Percentiles rank a stretch among this genome's conserved stretches.
Evolutionary conservation across 163 green algal species (phyloP).

Genomic region (Chlamydomonas reinhardtii): DNA sequence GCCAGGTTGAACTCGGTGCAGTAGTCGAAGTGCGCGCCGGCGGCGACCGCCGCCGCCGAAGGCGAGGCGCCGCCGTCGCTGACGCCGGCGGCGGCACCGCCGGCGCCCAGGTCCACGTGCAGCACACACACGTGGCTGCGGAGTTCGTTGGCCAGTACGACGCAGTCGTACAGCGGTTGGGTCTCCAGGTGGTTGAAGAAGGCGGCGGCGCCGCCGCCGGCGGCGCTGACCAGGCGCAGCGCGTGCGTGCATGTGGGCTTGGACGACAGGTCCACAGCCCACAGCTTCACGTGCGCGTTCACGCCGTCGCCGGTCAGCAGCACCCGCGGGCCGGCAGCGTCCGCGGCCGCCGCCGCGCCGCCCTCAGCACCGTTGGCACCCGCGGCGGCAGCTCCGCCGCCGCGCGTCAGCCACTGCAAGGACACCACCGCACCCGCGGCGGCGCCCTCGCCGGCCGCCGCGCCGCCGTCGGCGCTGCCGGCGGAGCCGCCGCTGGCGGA

Average conservation of each 20-base stretch:
- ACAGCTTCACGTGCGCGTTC: slow-evolving; percentile 56
- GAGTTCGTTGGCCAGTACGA: slow-evolving; percentile 55
- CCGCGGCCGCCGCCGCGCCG: not conserved
- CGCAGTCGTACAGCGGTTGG: slow-evolving; percentile 49
- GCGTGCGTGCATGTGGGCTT: slow-evolving; percentile 33
- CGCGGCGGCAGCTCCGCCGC: not conserved
- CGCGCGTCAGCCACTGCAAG: slow-evolving; percentile 9
- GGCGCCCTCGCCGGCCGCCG: slow-evolving; percentile 1
- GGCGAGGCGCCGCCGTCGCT: not conserved
- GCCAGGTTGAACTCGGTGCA: slow-evolving; percentile 77
- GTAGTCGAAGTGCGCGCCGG: slow-evolving; percentile 70
- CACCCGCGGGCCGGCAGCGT: not conserved
- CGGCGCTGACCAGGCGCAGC: slow-evolving; percentile 23
- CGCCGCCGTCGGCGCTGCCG: not conserved
- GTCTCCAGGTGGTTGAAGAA: slow-evolving; percentile 65
- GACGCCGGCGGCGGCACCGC: not conserved
- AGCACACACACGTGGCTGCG: slow-evolving; percentile 54
- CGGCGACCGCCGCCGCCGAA: too few species aligned
- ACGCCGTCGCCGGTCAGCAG: slow-evolving; percentile 62
- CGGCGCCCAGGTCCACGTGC: slow-evolving; percentile 35
- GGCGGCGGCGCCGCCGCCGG: not conserved
- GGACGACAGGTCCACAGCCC: slow-evolving; percentile 32
- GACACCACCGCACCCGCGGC: slow-evolving; percentile 25
- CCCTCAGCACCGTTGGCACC: not conserved
- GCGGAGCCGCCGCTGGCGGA: not conserved